phyloP scores from a whole-genome alignment of 1,139 yeast genomes.

The Lodderomyces metapsilosis region DNA sequence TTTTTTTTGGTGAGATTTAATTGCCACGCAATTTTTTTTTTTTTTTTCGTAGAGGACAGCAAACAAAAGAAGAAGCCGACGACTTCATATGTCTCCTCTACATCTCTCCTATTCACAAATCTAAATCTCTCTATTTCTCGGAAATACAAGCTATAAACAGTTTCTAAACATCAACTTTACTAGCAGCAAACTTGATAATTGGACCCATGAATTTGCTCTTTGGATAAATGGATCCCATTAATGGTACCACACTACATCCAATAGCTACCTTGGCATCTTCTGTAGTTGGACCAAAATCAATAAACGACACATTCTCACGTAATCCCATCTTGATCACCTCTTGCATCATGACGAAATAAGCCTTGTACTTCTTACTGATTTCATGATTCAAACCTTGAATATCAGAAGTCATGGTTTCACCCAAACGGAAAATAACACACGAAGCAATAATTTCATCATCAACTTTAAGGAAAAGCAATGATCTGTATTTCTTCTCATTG shows the following conservation, averaged over 20 bases:
- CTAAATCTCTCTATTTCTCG: too few relatives aligned
- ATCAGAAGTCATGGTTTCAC: conserved; percentile 46
- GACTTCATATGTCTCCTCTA: too few relatives aligned
- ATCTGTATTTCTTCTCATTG: conserved; percentile 25
- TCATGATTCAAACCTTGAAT: conserved; percentile 45
- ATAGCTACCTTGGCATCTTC: conserved; percentile 42
- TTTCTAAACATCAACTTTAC: conserved; percentile 19
- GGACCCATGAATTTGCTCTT: conserved; percentile 17
- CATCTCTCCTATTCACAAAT: too few relatives aligned
- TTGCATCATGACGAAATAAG: conserved; percentile 51
- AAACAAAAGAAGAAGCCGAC: too few relatives aligned
- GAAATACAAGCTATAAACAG: too few relatives aligned
- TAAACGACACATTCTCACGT: conserved; percentile 36
- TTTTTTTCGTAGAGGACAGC: not conserved
- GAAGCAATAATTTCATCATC: conserved; percentile 37
- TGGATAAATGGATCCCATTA: conserved; percentile 28
- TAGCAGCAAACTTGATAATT: conserved; percentile 21
- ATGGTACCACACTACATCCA: conserved; percentile 37
- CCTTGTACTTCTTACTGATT: conserved; percentile 36
- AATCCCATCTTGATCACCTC: conserved; percentile 41
- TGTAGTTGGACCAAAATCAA: conserved; percentile 41
- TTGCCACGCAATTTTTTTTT: conserved; percentile 4
- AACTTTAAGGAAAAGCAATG: conserved; percentile 37
- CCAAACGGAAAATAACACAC: conserved; percentile 41
- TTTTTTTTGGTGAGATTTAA: not conserved